Base-by-base conservation (phyloP, 2,329 filamentous ascomycete genomes). In the Cryphonectria carpinicola region DNA sequence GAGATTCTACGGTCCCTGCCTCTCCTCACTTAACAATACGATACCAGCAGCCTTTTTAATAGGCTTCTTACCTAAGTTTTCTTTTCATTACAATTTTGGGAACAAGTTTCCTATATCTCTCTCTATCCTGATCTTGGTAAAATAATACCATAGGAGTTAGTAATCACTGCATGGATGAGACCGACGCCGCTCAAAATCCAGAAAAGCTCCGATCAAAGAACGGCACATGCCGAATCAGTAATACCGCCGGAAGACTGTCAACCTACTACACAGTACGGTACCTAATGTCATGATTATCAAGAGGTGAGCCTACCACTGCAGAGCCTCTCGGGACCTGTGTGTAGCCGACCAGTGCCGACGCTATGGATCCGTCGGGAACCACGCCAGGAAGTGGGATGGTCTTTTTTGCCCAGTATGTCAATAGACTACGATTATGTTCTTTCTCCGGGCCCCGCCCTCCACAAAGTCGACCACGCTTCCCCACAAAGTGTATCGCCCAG, bases 401-500 rank as follows among this genome's bases (percentile, higher is more conserved):
- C 60, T n/a, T 7, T 7, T 22, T 49, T 19, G 22, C 22, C 46
- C 19, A n/a, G 19, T 0, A 43, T n/a, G 52, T 43, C 41, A 1
- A 5, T 17, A 17, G 41, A 43, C 41, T 43, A 17, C 4, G 41
- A 43, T 49, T 2, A 49, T 49, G 19, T n/a, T 10, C 22, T 22
- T n/a, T n/a, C 46, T 49, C 22, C 46, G 46, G 46, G 19, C 22
- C 46, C 46, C 46, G 17, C 46, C 46, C 46, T 49, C 46, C 46
- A 49, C 46, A 49, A 49, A 37, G 25, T 56, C 32, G 28, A 37
- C 46, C 64, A 65, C 46, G 46, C 35, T 65, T 54, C 46, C 64
- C 64, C 64, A 52, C 64, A 37, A 54, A 65, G 64, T 54, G 13
- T 65, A 65, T 52, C 56, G 64, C 64, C 64, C 43, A n/a, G 28